Conservation (phyloP, 2,329 filamentous ascomycete species). For the Teratosphaeria destructans region DNA sequence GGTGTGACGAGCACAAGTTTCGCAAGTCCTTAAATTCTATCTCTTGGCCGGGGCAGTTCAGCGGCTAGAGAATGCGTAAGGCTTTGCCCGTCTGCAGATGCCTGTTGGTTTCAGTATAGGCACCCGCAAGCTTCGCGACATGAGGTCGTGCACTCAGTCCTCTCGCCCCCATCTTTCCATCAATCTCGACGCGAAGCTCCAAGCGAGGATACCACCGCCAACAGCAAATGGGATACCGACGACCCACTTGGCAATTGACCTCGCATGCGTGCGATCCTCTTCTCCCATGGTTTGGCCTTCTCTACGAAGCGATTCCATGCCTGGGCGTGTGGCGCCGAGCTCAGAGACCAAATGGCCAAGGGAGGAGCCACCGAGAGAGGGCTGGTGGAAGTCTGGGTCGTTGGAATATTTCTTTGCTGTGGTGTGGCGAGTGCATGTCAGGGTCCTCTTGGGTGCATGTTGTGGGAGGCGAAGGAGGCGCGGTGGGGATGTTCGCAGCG, state of each 20-base stretch:
- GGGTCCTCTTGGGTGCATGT: not conserved
- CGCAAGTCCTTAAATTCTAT: no score
- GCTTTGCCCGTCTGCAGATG: no score
- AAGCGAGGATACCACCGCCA: constrained; percentile 1
- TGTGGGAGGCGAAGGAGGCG: not conserved
- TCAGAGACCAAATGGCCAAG: constrained; percentile 20
- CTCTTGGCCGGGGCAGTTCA: no score
- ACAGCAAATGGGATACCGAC: constrained; percentile 11
- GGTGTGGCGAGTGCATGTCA: not conserved
- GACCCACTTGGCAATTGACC: constrained; percentile 11
- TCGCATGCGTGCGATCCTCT: constrained; percentile 14
- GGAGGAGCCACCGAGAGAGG: constrained; percentile 18
- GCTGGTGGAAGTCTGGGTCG: constrained; percentile 10
- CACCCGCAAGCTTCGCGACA: no score
- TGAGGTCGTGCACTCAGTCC: not conserved
- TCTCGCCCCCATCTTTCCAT: not conserved
- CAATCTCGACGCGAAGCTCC: not conserved
- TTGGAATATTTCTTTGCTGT: not conserved
- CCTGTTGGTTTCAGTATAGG: no score
- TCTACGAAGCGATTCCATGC: constrained; percentile 17
- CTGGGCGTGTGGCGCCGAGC: constrained; percentile 18
- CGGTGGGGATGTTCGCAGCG: not conserved
- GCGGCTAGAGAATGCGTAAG: no score
- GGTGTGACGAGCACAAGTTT: no score
- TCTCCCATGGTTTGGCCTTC: constrained; percentile 19